phyloP scores from a whole-genome alignment of 208 protist species.

The Balamuthia mandrillaris region DNA sequence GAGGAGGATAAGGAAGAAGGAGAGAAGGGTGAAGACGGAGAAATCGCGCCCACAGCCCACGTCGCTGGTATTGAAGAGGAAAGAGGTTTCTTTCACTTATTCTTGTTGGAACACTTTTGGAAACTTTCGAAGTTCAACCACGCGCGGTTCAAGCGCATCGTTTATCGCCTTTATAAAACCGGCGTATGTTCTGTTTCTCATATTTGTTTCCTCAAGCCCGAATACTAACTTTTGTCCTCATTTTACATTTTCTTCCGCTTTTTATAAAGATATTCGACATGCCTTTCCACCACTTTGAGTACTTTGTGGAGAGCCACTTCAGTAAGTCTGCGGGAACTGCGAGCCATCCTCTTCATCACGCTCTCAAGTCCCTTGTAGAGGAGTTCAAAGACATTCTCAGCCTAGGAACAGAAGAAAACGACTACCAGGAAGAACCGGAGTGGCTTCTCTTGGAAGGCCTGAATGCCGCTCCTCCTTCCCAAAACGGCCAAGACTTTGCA shows the following conservation, averaged over 20 bases:
- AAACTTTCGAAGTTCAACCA: background rate
- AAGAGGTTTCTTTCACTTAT: background rate
- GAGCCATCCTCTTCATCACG: background rate
- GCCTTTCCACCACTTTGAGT: background rate
- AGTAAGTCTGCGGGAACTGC: background rate
- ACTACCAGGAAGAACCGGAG: background rate
- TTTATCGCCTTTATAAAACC: background rate
- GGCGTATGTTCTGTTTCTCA: too few relatives aligned
- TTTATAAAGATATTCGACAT: constrained; percentile 10
- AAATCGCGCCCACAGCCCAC: background rate
- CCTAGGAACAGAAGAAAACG: background rate
- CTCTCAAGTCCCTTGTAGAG: background rate
- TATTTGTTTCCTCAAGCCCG: too few relatives aligned
- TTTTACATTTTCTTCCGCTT: background rate
- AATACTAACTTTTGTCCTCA: background rate
- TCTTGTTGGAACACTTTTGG: constrained; percentile 1
- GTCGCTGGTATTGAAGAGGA: background rate
- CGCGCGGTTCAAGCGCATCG: background rate
- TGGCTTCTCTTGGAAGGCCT: background rate
- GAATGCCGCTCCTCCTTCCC: background rate
- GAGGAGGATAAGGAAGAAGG: background rate
- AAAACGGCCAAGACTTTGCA: too few relatives aligned
- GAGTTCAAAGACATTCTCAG: background rate
- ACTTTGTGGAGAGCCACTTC: background rate
- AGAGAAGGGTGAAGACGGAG: background rate